A percentile compares a stretch with the other conserved stretches of the same genome.
These are phyloP conservation scores for Diplodia intermedia DNA, from an alignment of 2,329 filamentous ascomycete genomes.

Conservation along the genomic window DNA sequence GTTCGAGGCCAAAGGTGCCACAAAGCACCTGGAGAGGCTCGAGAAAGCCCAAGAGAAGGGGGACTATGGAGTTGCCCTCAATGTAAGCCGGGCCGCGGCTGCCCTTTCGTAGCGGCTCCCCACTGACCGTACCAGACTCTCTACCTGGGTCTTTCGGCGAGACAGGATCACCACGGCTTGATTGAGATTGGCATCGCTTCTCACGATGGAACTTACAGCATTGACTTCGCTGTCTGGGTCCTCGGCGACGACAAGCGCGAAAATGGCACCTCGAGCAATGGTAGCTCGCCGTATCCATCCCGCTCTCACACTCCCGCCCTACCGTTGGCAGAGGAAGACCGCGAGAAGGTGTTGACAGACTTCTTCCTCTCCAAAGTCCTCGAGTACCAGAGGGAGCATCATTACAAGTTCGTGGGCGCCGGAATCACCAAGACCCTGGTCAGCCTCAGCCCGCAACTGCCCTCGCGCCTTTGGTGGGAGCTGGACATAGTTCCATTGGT, in stretches of 20 bases:
- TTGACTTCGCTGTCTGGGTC: conserved; percentile 73
- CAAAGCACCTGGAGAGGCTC: conserved; percentile 37
- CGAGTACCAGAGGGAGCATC: conserved; percentile 68
- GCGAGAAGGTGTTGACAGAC: conserved; percentile 55
- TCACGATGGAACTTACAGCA: conserved; percentile 75
- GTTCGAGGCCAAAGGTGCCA: conserved; percentile 40
- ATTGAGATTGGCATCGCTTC: conserved; percentile 71
- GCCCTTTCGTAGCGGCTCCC: background rate
- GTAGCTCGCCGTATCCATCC: conserved; percentile 34
- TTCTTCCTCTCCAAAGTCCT: conserved; percentile 65
- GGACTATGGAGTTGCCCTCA: conserved; percentile 34
- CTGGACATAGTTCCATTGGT: conserved; percentile 78
- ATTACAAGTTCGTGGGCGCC: conserved; percentile 76
- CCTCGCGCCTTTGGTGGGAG: conserved; percentile 75
- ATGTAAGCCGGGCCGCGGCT: conserved; percentile 32
- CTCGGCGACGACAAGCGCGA: conserved; percentile 44
- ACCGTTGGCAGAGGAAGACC: conserved; percentile 32
- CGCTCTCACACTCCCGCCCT: conserved; percentile 31
- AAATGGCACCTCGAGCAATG: conserved; percentile 29
- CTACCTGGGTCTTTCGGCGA: conserved; percentile 68
- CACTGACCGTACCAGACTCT: conserved; percentile 46
- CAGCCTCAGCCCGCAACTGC: conserved; percentile 68
- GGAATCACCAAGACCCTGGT: conserved; percentile 70
- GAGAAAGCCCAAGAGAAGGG: conserved; percentile 36
- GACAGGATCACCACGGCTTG: conserved; percentile 58